A percentile compares a stretch with the other conserved stretches of the same genome.
phyloP scores from a whole-genome alignment of 176 grass and related monocot genomes.

The Bolboschoenus planiculmis region DNA sequence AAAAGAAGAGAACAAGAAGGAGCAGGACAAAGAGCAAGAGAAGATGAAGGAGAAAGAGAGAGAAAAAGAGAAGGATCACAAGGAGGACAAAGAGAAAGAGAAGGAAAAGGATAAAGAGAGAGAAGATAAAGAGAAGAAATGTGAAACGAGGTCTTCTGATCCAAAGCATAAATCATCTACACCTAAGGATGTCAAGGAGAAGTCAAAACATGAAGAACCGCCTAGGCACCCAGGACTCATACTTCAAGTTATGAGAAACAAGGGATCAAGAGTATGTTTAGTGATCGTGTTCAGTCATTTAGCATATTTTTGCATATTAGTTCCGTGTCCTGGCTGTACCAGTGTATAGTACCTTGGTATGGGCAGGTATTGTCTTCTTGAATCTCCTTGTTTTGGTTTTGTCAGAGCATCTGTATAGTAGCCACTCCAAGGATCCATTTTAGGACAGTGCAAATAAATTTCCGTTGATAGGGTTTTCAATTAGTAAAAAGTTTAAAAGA shows the following conservation, averaged over 20 bases:
- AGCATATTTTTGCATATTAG: slow-evolving; percentile 16
- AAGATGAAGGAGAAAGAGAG: slow-evolving; percentile 35
- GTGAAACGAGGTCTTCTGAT: slow-evolving; percentile 25
- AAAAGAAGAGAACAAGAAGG: slow-evolving; percentile 32
- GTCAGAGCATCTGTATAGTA: neutral
- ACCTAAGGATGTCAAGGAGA: slow-evolving; percentile 50
- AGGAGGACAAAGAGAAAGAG: slow-evolving; percentile 39
- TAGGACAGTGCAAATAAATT: neutral
- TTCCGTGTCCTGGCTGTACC: neutral
- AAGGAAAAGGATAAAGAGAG: slow-evolving; percentile 60
- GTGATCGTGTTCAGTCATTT: slow-evolving; percentile 1
- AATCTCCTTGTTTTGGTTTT: neutral
- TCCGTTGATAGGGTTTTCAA: neutral
- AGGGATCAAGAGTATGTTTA: slow-evolving; percentile 73
- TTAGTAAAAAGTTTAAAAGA: neutral
- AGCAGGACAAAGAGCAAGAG: slow-evolving; percentile 33
- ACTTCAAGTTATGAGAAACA: slow-evolving; percentile 57
- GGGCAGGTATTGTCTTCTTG: neutral
- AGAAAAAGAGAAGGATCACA: slow-evolving; percentile 35
- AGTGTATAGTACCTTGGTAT: neutral
- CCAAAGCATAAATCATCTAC: slow-evolving; percentile 34
- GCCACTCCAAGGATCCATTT: neutral
- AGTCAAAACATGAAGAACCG: slow-evolving; percentile 53
- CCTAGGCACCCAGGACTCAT: slow-evolving; percentile 92
- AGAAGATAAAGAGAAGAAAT: slow-evolving; percentile 42